phyloP scores from a whole-genome alignment of 305 asterid species.

The Fraxinus angustifolia region DNA sequence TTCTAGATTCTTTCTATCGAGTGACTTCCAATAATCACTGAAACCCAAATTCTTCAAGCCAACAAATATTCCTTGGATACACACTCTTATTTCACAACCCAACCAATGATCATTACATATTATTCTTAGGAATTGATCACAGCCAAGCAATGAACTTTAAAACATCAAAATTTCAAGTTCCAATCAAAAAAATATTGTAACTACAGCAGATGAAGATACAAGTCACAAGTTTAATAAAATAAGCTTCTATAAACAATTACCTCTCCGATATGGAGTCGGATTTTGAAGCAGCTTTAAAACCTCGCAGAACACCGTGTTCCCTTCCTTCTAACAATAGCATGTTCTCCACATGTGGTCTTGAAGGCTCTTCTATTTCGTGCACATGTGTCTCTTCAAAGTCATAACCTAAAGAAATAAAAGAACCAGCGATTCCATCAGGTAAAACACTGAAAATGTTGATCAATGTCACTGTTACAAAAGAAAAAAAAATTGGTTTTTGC shows the following conservation, averaged over 20 bases:
- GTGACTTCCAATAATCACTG: neutral
- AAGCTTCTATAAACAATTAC: conserved; percentile 32
- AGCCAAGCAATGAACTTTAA: neutral
- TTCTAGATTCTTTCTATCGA: neutral
- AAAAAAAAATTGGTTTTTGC: neutral
- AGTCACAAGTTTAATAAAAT: conserved; percentile 6
- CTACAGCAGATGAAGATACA: neutral
- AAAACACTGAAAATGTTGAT: conserved; percentile 10
- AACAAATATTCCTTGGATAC: neutral
- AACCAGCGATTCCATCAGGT: conserved; percentile 8
- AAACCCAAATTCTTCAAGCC: neutral
- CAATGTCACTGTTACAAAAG: neutral
- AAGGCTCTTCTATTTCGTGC: conserved; percentile 84
- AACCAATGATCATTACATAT: neutral
- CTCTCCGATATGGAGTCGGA: conserved; percentile 61
- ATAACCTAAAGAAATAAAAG: conserved; percentile 44
- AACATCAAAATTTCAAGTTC: neutral
- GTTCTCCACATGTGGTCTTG: conserved; percentile 45
- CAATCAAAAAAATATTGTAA: neutral
- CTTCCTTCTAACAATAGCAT: conserved; percentile 56
- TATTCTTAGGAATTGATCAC: neutral
- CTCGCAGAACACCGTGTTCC: conserved; percentile 58
- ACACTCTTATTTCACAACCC: neutral
- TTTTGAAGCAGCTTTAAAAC: conserved; percentile 68
- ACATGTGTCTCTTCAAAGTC: conserved; percentile 68